Evolutionary conservation across 768 basidiomycete species (phyloP), one percentile per base, ranked within the genome.

Genomic region (Pisolithus tinctorius): DNA sequence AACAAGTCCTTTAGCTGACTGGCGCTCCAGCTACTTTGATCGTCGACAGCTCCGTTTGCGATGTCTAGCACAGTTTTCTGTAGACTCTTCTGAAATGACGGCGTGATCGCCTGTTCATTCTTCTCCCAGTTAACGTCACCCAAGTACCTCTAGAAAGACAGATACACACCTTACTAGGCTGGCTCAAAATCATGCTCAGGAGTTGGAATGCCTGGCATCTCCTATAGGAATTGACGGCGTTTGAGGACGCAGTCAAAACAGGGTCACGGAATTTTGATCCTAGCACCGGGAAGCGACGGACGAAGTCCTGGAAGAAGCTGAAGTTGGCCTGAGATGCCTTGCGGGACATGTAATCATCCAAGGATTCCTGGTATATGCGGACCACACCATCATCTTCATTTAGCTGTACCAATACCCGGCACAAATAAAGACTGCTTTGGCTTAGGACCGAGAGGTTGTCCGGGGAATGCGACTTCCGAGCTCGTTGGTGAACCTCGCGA

Each of bases 1-100:
- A 92, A 65, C 17, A 92, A 63, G n/a, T 88, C 86, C 68, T 91
- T 95, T 60, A 86, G 61, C 55, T 91, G 87, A 1, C 79, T 64
- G 1, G 84, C 73, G 14, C 79, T 82, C 40, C 84, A 64, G 9
- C 70, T 59, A 38, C 62, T 56, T 25, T 72, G 68, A 26, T 78
- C 74, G 4, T 74, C 69, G 56, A 81, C 79, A 6, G 83, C 77
- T 13, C 67, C 65, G 1, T 71, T 68, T 29, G 82, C 65, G 43
- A 78, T 61, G 17, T 73, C 71, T 30, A 81, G 70, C 46, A 91
- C 62, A 3, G 68, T 67, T 46, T 73, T 58, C 38, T 77, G 78
- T 41, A 90, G 61, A 26, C 63, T 56, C 9, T 68, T 67, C 69
- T 88, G 50, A 54, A 66, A 67, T 73, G 67, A 81, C 2, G 63